Percentiles rank a stretch among this genome's conserved stretches.
These are phyloP conservation scores for Gentiana dahurica DNA, from an alignment of 257 asterid species.

Conservation along the genomic window DNA sequence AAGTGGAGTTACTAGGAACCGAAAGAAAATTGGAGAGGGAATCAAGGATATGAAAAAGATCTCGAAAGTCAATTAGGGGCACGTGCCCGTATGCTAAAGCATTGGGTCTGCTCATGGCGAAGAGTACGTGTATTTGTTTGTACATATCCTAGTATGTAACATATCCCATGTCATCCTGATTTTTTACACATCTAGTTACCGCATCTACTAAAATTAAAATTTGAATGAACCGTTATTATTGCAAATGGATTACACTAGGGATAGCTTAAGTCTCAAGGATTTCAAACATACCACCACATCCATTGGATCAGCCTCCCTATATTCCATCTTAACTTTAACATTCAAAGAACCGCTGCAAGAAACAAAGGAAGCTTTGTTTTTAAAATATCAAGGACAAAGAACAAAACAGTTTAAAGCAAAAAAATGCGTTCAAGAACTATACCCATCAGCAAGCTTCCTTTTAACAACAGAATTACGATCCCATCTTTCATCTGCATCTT, in stretches of 20 bases:
- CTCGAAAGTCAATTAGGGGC: too few species aligned
- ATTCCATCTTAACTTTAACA: slow-evolving; percentile 44
- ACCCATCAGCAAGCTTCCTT: slow-evolving; percentile 26
- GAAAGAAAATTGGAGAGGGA: too few species aligned
- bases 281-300: slow-evolving; percentile 40
- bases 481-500: slow-evolving; percentile 30
- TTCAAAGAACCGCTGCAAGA: slow-evolving; percentile 17
- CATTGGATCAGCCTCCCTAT: slow-evolving; percentile 56
- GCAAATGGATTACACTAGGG: neutral
- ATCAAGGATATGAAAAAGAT: too few species aligned
- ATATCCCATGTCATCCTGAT: slow-evolving; percentile 26
- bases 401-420: neutral
- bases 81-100: too few species aligned
- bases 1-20: too few species aligned
- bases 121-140: too few species aligned
- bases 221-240: too few species aligned
- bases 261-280: neutral
- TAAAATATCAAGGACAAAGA: neutral
- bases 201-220: too few species aligned
- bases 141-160: too few species aligned
- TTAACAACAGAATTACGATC: slow-evolving; percentile 26
- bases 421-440: neutral
- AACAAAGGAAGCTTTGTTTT: neutral
- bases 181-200: neutral
- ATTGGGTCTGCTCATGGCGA: too few species aligned